These are phyloP conservation scores for Gossypium arboreum DNA, from an alignment of 345 rosid species.

Conservation along the genomic window DNA sequence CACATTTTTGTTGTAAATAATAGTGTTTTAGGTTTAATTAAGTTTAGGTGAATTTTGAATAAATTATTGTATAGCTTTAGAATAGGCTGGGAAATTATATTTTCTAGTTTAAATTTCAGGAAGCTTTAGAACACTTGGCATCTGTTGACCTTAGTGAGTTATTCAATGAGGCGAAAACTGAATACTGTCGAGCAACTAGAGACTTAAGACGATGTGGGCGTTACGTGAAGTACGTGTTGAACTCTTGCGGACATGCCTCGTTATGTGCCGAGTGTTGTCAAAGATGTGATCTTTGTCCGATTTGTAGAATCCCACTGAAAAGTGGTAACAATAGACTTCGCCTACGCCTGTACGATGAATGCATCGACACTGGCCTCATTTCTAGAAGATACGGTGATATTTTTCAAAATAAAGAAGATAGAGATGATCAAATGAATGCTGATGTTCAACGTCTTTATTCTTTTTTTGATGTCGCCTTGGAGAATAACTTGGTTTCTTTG, in stretches of 20 bases:
- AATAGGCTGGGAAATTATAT: neutral
- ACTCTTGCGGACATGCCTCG: conserved; percentile 88
- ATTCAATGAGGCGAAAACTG: conserved; percentile 79
- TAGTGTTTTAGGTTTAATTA: neutral
- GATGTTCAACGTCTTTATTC: conserved; percentile 86
- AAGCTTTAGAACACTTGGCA: conserved; percentile 79
- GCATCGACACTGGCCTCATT: conserved; percentile 78
- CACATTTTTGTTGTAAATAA: neutral
- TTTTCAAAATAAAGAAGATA: conserved; percentile 56
- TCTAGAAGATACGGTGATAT: conserved; percentile 48
- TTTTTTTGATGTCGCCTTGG: conserved; percentile 82
- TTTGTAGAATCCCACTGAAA: conserved; percentile 62
- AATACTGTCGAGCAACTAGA: conserved; percentile 88
- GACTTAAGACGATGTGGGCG: conserved; percentile 88
- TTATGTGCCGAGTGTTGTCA: conserved; percentile 81
- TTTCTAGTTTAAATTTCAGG: conserved; percentile 45
- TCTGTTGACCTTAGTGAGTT: conserved; percentile 66
- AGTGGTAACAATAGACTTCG: conserved; percentile 34
- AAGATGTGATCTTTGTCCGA: conserved; percentile 81
- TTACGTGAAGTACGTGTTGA: conserved; percentile 57
- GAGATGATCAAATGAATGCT: conserved; percentile 48
- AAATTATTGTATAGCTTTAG: neutral
- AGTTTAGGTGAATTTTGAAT: neutral
- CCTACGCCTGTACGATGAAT: conserved; percentile 74
- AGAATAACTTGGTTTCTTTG: conserved; percentile 76